phyloP scores from a whole-genome alignment of 2,329 filamentous ascomycete species.

The Penicillium sp. region DNA sequence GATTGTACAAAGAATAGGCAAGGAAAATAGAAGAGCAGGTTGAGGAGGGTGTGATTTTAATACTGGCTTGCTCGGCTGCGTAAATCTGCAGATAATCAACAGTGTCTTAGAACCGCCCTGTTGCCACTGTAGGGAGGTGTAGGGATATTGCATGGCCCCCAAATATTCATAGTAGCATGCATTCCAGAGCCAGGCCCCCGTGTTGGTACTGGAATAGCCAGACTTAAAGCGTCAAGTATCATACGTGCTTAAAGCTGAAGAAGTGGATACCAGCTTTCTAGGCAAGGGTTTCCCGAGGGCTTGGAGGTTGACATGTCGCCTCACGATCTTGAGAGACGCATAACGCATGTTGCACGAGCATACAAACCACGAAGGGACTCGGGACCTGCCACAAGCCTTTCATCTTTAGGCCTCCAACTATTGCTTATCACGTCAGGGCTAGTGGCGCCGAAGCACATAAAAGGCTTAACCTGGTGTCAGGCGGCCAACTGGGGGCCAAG shows the following conservation, averaged over 20 bases:
- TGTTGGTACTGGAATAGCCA: not conserved
- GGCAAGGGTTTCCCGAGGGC: too few species aligned
- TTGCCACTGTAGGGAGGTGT: not conserved
- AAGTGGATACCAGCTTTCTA: not conserved
- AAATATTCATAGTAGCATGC: not conserved
- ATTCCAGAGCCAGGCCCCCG: not conserved
- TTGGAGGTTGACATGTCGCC: too few species aligned
- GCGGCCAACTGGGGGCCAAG: not conserved
- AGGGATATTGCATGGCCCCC: not conserved
- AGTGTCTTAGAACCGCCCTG: not conserved
- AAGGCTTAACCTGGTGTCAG: not conserved
- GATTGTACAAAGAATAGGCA: not conserved
- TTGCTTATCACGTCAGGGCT: not conserved
- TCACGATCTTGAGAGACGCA: too few species aligned
- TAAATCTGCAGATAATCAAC: not conserved
- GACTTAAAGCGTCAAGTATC: not conserved
- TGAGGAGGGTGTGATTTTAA: not conserved
- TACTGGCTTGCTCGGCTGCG: not conserved
- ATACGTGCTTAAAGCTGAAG: not conserved
- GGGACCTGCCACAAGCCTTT: not conserved
- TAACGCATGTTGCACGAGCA: not conserved
- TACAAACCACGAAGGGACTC: not conserved
- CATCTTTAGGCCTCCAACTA: not conserved
- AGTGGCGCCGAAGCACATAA: not conserved
- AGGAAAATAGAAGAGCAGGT: not conserved